Conservation (phyloP, 352 stramenopile species). For the Chrysophaeum taylorii region DNA sequence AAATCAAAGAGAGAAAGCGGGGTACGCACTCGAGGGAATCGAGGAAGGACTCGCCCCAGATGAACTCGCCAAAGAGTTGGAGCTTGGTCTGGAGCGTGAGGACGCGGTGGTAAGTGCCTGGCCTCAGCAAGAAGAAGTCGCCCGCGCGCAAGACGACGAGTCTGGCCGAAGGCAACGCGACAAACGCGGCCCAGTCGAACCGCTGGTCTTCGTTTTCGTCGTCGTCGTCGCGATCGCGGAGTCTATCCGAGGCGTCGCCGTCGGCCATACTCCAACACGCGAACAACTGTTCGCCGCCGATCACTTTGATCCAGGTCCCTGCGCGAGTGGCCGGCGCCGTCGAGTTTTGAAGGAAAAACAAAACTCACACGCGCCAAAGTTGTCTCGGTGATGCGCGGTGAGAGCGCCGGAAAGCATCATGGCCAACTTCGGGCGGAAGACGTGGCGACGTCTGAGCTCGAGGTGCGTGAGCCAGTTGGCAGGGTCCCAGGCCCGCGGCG, state of each 20-base stretch:
- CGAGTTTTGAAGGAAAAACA: too few relatives aligned
- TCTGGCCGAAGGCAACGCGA: not conserved
- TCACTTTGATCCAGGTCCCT: conserved; percentile 3
- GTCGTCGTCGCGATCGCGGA: not conserved
- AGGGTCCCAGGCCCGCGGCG: not conserved
- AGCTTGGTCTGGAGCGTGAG: conserved; percentile 5
- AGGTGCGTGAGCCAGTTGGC: not conserved
- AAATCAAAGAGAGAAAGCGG: too few relatives aligned
- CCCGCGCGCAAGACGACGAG: not conserved
- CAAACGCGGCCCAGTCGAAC: not conserved
- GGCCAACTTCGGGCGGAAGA: conserved; percentile 12
- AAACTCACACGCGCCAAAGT: conserved; percentile 1
- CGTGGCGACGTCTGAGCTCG: not conserved
- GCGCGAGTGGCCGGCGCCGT: too few relatives aligned
- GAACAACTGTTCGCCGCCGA: not conserved
- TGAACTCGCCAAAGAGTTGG: conserved; percentile 11
- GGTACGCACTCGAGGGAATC: not conserved
- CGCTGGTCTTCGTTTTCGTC: not conserved
- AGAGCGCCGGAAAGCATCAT: conserved; percentile 4
- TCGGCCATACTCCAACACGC: conserved; percentile 1
- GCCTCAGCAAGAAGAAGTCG: conserved; percentile 10
- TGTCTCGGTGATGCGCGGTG: conserved; percentile 5
- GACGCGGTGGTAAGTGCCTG: conserved; percentile 4
- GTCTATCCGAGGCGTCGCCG: not conserved
- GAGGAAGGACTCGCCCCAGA: not conserved